A percentile compares a stretch with the other conserved stretches of the same genome.
These are phyloP conservation scores for Isabelozyma rhagii DNA, from an alignment of 805 yeast species.

Conservation along the genomic window DNA sequence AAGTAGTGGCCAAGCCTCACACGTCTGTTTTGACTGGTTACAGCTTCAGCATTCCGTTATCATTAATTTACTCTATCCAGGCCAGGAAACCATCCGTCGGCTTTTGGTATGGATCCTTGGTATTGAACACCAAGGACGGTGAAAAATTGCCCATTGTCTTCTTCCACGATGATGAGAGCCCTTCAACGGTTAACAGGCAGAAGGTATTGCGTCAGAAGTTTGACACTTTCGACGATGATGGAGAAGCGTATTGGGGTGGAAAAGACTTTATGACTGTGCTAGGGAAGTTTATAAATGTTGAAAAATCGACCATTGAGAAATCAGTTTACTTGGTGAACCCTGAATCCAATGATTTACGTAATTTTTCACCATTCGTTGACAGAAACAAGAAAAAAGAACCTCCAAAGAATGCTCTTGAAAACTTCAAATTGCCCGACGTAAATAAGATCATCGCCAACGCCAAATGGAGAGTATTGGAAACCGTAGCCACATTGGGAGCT, in stretches of 20 bases:
- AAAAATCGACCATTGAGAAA: slow-evolving; percentile 67
- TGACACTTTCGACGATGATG: slow-evolving; percentile 64
- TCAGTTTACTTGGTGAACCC: slow-evolving; percentile 79
- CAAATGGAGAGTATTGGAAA: slow-evolving; percentile 83
- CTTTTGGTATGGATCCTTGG: slow-evolving; percentile 89
- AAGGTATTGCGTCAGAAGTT: slow-evolving; percentile 59
- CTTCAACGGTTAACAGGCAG: slow-evolving; percentile 66
- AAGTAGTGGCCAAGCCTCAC: slow-evolving; percentile 50
- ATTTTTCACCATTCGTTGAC: slow-evolving; percentile 44
- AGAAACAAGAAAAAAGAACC: slow-evolving; percentile 3
- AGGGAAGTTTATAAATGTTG: slow-evolving; percentile 54
- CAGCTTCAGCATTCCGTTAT: slow-evolving; percentile 63
- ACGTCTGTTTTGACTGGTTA: slow-evolving; percentile 53
- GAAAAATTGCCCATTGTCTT: slow-evolving; percentile 79
- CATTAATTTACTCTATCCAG: slow-evolving; percentile 73
- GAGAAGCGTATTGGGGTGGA: slow-evolving; percentile 86
- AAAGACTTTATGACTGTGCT: slow-evolving; percentile 63
- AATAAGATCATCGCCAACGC: slow-evolving; percentile 59
- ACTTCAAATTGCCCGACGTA: slow-evolving; percentile 33
- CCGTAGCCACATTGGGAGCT: slow-evolving; percentile 73
- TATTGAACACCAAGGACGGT: slow-evolving; percentile 65
- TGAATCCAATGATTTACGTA: slow-evolving; percentile 56
- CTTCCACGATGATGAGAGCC: slow-evolving; percentile 87
- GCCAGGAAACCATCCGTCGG: slow-evolving; percentile 80
- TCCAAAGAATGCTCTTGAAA: slow-evolving; percentile 4